phyloP scores from a whole-genome alignment of 805 yeast genomes.

The Tetrapisispora taiwanensis region DNA sequence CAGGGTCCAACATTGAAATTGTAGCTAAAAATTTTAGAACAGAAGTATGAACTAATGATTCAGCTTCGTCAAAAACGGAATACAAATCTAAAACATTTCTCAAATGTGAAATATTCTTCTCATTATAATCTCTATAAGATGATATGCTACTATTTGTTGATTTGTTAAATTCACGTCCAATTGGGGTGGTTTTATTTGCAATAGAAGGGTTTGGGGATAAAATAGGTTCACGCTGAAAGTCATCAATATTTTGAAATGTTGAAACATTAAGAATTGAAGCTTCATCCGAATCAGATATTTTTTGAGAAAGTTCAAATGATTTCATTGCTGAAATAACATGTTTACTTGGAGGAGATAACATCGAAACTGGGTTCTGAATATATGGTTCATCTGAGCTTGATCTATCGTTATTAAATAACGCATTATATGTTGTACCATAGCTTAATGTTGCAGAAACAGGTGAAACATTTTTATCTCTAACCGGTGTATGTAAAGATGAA shows the following conservation, averaged over 20 bases:
- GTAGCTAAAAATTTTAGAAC: slow-evolving; percentile 20
- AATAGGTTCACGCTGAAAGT: neutral
- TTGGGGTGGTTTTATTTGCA: neutral
- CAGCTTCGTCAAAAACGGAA: slow-evolving; percentile 18
- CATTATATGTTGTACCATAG: neutral
- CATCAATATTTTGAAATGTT: neutral
- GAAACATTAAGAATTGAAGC: neutral
- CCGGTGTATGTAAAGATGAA: neutral
- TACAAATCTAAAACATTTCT: slow-evolving; percentile 19
- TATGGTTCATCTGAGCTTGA: neutral
- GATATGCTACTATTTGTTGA: neutral
- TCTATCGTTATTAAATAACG: neutral
- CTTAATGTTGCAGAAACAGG: neutral
- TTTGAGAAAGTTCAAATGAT: slow-evolving; percentile 1
- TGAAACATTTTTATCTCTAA: neutral
- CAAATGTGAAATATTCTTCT: slow-evolving; percentile 2
- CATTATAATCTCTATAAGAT: neutral
- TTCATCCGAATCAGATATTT: neutral
- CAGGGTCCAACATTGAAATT: slow-evolving; percentile 20
- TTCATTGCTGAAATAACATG: neutral
- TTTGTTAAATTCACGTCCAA: neutral
- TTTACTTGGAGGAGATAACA: neutral
- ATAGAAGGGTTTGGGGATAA: neutral
- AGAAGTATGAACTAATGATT: slow-evolving; percentile 21
- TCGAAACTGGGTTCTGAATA: slow-evolving; percentile 2